A percentile compares a stretch with the other conserved stretches of the same genome.
phyloP scores from a whole-genome alignment of 148 eudicot species.

The Amaranthus palmeri region DNA sequence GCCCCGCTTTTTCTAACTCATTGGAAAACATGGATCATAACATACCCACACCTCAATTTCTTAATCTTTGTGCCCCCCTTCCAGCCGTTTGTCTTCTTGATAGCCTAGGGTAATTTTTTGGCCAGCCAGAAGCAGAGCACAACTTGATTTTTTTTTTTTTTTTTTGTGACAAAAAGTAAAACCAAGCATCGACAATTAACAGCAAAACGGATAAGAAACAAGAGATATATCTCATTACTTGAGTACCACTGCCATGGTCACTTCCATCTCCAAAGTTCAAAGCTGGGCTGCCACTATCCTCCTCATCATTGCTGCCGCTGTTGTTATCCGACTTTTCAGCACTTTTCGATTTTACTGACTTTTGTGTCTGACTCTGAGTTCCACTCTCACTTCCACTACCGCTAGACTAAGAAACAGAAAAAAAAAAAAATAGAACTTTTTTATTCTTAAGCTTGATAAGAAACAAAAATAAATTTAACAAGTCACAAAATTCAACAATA shows the following conservation, averaged over 20 bases:
- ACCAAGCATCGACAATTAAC: not conserved
- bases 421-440: not conserved
- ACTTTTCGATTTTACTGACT: constrained; percentile 39
- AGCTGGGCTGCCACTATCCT: constrained; percentile 32
- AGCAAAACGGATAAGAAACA: not conserved
- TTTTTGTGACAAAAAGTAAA: too few species aligned
- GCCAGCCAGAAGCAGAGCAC: too few species aligned
- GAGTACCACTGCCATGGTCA: constrained; percentile 56
- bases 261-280: constrained; percentile 42
- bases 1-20: too few species aligned
- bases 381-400: constrained; percentile 71
- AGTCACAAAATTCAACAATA: not conserved
- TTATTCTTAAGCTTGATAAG: not conserved
- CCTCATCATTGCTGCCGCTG: constrained; percentile 37
- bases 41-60: too few species aligned
- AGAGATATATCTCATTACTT: constrained; percentile 28
- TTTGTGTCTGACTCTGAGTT: constrained; percentile 34
- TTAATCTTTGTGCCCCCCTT: too few species aligned
- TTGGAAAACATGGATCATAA: too few species aligned
- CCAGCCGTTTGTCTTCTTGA: too few species aligned
- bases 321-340: constrained; percentile 28
- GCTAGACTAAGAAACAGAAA: constrained; percentile 38
- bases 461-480: not conserved
- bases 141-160: too few species aligned
- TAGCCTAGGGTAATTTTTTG: too few species aligned